Evolutionary conservation across 345 rosid genomes (phyloP).

Genomic region (Eucalyptus regnans): DNA sequence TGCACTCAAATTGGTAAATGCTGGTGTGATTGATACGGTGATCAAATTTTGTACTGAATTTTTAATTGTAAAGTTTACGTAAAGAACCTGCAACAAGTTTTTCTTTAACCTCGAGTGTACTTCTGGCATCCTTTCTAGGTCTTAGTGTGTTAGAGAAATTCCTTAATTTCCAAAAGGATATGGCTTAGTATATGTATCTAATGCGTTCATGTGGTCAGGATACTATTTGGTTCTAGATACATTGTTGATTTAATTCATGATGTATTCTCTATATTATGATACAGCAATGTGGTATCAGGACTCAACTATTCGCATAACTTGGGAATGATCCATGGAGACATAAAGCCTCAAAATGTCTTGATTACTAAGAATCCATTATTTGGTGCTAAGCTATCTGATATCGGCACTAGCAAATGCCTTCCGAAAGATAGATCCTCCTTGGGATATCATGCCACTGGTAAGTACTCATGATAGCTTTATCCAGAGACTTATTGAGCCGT

Average conservation of each 20-base stretch:
- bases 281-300: conserved; percentile 78
- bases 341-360: conserved; percentile 93
- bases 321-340: conserved; percentile 76
- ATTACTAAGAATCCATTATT: conserved; percentile 39
- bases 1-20: neutral
- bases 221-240: too few relatives aligned
- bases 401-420: conserved; percentile 88
- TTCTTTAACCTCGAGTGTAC: too few relatives aligned
- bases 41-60: neutral
- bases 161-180: too few relatives aligned
- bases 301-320: conserved; percentile 72
- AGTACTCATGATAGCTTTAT: neutral
- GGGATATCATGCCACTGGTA: conserved; percentile 2
- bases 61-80: neutral
- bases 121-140: too few relatives aligned
- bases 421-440: conserved; percentile 64
- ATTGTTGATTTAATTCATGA: neutral
- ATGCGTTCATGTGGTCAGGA: too few relatives aligned
- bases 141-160: too few relatives aligned
- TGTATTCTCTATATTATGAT: neutral
- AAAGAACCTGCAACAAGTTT: neutral
- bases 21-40: neutral
- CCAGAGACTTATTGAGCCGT: too few relatives aligned
- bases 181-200: too few relatives aligned
- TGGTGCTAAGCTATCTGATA: conserved; percentile 75